Evolutionary conservation across 305 asterid species (phyloP).

Genomic region (Coffea humblotiana): DNA sequence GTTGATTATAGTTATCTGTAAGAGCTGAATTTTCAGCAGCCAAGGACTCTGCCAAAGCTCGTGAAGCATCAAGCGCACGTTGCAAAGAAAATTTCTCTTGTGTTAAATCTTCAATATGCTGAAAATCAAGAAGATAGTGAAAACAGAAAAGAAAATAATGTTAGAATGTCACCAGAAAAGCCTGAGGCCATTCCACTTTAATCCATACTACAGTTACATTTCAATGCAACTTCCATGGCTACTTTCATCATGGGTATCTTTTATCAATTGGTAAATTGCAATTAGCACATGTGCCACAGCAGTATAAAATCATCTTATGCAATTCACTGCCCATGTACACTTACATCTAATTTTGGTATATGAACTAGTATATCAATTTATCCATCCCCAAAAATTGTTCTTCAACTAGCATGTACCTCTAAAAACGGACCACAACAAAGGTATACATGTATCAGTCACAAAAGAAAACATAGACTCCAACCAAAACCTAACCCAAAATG

Average conservation of each 20-base stretch:
- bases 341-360: neutral
- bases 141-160: neutral
- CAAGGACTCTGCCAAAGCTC: constrained; percentile 79
- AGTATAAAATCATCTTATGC: neutral
- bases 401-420: neutral
- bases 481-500: neutral
- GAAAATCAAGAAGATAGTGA: constrained; percentile 23
- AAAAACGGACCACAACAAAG: neutral
- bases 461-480: neutral
- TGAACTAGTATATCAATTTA: neutral
- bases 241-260: neutral
- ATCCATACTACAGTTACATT: neutral
- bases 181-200: neutral
- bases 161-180: neutral
- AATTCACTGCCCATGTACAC: neutral
- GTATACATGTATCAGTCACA: neutral
- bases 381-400: neutral
- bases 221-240: neutral
- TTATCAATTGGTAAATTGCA: neutral
- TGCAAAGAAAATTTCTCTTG: constrained; percentile 97
- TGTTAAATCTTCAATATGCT: constrained; percentile 98
- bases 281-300: neutral
- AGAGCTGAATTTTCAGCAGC: constrained; percentile 96
- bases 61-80: constrained; percentile 96
- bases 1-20: constrained; percentile 89